Base-by-base conservation (phyloP, 2,329 filamentous ascomycete species). In the Chaetothyriales sp. region DNA sequence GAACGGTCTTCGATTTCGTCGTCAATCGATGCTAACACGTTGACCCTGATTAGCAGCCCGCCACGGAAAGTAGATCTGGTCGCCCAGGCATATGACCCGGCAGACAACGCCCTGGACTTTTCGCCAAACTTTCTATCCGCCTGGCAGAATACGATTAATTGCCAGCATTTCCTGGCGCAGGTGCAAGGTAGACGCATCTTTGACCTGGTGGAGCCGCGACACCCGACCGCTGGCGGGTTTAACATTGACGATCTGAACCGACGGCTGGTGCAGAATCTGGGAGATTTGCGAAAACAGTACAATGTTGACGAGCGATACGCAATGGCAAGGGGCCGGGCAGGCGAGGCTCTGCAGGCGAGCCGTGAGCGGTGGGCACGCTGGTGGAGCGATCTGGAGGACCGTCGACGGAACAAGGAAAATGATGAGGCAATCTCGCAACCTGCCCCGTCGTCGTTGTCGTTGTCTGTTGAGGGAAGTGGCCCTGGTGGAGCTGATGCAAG, bases 201-300 rank as follows among this genome's bases (percentile, higher is more conserved):
- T 63, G 90, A 95, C 59, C 86, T 98, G 56, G 84, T 93, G 12
- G 88, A 94, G 63, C 92, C 92, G 1, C 83, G 82, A 54, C 92
- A 98, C 66, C 92, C 92, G 2, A 95, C 86, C 65, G 89, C 89
- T 1, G 92, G 92, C 22, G 90, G 88, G 0, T 74, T 98, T 18
- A 89, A 84, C 1, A 88, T 98, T 55, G 92, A 96, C 59, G 92
- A 98, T 64, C 83, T 98, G 10, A 90, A 95, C 64, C 79, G 92
- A 48, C 78, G 92, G 20, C 77, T 98, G 32, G 81, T 87, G 36
- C 85, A 93, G 65, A 92, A 96, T 68, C 86, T 98, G 47, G 84
- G 90, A 58, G 90, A 96, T 54, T 76, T 96, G 47, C 10, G 45
- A 10, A 47, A 22, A 9, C 22, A 25, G 20, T 47, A 47, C n/a